Evolutionary conservation across 495 filamentous ascomycete genomes (phyloP).

Genomic region (Glarea lozoyensis): DNA sequence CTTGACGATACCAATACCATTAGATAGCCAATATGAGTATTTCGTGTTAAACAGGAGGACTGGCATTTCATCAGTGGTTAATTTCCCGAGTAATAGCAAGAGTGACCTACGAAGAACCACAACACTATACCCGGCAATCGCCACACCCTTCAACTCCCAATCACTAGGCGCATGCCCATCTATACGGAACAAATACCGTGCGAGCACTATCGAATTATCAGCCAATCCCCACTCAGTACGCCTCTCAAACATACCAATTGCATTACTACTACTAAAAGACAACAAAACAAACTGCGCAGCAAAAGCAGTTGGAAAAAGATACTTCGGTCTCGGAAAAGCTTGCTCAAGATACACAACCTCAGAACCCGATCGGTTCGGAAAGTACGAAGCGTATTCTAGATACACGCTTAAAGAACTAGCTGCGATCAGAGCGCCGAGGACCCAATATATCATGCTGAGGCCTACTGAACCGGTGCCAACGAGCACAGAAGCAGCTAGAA

Average conservation of each 20-base stretch:
- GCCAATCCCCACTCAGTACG: neutral
- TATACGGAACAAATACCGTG: slow-evolving; percentile 47
- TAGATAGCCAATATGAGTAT: slow-evolving; percentile 44
- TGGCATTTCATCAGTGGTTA: slow-evolving; percentile 13
- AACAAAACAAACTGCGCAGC: slow-evolving; percentile 50
- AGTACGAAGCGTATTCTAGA: slow-evolving; percentile 52
- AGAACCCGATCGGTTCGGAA: slow-evolving; percentile 55
- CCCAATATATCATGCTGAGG: slow-evolving; percentile 51
- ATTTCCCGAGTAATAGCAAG: neutral
- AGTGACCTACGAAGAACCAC: slow-evolving; percentile 34
- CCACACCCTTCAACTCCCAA: slow-evolving; percentile 57
- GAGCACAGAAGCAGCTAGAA: slow-evolving; percentile 44
- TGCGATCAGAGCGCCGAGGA: slow-evolving; percentile 46
- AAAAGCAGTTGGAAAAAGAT: slow-evolving; percentile 52
- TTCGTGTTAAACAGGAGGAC: slow-evolving; percentile 45
- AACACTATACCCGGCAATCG: slow-evolving; percentile 48
- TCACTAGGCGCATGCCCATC: slow-evolving; percentile 33
- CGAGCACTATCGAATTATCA: slow-evolving; percentile 28
- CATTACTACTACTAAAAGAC: slow-evolving; percentile 55
- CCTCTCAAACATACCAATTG: slow-evolving; percentile 35
- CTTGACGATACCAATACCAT: slow-evolving; percentile 47
- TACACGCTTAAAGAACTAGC: slow-evolving; percentile 43
- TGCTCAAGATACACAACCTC: slow-evolving; percentile 62
- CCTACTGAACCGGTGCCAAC: slow-evolving; percentile 49
- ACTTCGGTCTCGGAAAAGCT: slow-evolving; percentile 50